Evolutionary conservation across 1,139 yeast genomes (phyloP), one percentile per base, ranked within the genome.

Genomic region (Lodderomyces oxycetoniae): DNA sequence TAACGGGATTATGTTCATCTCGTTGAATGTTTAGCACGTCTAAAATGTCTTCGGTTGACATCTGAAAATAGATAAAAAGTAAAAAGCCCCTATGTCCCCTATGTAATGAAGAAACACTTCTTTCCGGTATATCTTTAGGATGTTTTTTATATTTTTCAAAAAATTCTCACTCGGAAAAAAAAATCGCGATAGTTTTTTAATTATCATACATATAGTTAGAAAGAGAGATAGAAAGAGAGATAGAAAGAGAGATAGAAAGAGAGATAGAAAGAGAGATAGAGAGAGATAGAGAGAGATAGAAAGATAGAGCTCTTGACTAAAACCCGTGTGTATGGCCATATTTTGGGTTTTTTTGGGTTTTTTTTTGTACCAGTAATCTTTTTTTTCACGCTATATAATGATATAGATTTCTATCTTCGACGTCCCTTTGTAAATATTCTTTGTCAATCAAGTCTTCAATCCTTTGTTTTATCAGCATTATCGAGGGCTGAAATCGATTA

Each of bases 371-470:
- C 23, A 9, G 8, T 20, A 9, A 20, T 9, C 8, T 9, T 8
- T n/a, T n/a, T 20, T 8, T 20, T 24, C n/a, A 57, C 19, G 95
- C 93, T 43, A 87, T 63, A 53, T 89, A 89, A 45, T 79, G 81
- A 55, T 86, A 89, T 9, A 77, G 40, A 31, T 69, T 67, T 37
- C 79, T 61, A 43, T 81, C 78, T 1, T 73, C 72, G 0, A 73
- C 74, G 49, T 82, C 88, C 48, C 96, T 72, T 43, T 77, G 79
- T 33, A 91, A 55, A 51, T 88, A 91, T 50, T 89, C 97, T 45
- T 84, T 76, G 39, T 86, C 95, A 23, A 91, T 67, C 43, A 91
- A 62, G 19, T 77, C 82, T 43, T 85, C 94, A n/a, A 91, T 72
- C 34, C 95, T 74, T 43, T 73, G 77, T 52, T 87, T 87, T 43